Conservation (phyloP, 164 flowering plant genomes). For the Euptelea pleiosperma region DNA sequence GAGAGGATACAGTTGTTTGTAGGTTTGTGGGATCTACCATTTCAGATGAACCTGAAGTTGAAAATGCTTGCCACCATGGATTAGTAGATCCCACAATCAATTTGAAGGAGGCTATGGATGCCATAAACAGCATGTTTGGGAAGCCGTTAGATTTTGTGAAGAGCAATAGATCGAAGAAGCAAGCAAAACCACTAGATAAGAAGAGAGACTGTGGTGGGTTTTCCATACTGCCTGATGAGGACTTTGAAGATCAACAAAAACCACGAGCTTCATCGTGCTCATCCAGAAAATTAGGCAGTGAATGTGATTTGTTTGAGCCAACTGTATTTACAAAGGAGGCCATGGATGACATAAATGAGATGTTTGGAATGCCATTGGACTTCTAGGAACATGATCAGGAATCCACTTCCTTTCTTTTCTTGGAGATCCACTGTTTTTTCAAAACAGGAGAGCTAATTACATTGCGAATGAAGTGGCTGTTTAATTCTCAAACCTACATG, state of each 20-base stretch:
- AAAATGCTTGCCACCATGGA: slow-evolving; percentile 95
- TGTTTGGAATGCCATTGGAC: slow-evolving; percentile 88
- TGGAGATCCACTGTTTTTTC: not conserved
- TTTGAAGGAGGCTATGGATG: slow-evolving; percentile 93
- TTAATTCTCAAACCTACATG: not conserved
- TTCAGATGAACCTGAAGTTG: slow-evolving; percentile 66
- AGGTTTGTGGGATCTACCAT: slow-evolving; percentile 87
- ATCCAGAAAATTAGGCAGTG: slow-evolving; percentile 24
- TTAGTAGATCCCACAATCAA: slow-evolving; percentile 92
- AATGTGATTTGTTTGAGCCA: slow-evolving; percentile 66
- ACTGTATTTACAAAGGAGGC: slow-evolving; percentile 83
- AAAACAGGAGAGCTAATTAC: not conserved
- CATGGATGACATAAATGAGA: slow-evolving; percentile 80
- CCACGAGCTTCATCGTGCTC: slow-evolving; percentile 23
- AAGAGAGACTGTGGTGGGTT: slow-evolving; percentile 41
- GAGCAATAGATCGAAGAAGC: slow-evolving; percentile 46
- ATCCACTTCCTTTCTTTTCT: not conserved
- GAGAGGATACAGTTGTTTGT: slow-evolving; percentile 78
- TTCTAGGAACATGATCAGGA: slow-evolving; percentile 32
- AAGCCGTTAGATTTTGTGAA: slow-evolving; percentile 82
- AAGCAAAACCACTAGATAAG: slow-evolving; percentile 27
- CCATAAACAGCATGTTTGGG: slow-evolving; percentile 87
- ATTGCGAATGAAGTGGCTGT: no score
- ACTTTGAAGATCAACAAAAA: slow-evolving; percentile 23
- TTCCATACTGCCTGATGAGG: slow-evolving; percentile 71